phyloP scores from a whole-genome alignment of 352 stramenopile genomes.

The Globisporangium apiculatum region DNA sequence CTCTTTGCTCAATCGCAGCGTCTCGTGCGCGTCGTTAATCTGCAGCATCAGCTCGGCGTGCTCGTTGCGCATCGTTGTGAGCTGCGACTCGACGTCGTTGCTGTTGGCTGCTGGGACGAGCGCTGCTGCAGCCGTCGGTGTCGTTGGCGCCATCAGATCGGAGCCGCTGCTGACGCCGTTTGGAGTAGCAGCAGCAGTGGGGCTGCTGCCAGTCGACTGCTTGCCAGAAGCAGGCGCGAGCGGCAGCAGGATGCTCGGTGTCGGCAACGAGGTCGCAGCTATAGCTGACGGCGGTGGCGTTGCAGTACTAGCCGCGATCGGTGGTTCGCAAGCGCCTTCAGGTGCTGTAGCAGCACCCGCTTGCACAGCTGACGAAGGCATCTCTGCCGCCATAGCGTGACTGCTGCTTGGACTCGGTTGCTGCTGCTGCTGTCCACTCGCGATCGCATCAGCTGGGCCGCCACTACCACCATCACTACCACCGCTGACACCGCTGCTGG shows the following conservation, averaged over 20 bases:
- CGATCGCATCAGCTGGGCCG: not conserved
- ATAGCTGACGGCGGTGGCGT: not conserved
- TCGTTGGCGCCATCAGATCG: not conserved
- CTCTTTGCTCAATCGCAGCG: conserved; percentile 55
- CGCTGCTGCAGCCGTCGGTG: conserved; percentile 39
- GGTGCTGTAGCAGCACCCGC: not conserved
- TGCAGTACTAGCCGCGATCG: not conserved
- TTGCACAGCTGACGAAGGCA: not conserved
- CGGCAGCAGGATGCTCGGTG: not conserved
- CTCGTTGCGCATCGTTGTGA: conserved; percentile 66
- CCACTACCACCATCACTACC: not conserved
- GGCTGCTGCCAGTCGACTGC: too few relatives aligned
- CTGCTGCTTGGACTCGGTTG: not conserved
- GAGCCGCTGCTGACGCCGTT: not conserved
- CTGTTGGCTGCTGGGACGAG: conserved; percentile 42
- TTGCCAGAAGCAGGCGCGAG: not conserved
- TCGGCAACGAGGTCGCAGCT: not conserved
- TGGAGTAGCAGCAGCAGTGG: too few relatives aligned
- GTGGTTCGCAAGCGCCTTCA: not conserved
- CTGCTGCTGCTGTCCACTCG: not conserved
- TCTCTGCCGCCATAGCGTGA: not conserved
- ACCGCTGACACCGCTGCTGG: conserved; percentile 13
- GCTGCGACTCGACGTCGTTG: conserved; percentile 58
- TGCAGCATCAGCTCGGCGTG: conserved; percentile 65
- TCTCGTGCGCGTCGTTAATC: conserved; percentile 56